Evolutionary conservation across 2,329 filamentous ascomycete species (phyloP).

Genomic region (Setomelanomma holmii): DNA sequence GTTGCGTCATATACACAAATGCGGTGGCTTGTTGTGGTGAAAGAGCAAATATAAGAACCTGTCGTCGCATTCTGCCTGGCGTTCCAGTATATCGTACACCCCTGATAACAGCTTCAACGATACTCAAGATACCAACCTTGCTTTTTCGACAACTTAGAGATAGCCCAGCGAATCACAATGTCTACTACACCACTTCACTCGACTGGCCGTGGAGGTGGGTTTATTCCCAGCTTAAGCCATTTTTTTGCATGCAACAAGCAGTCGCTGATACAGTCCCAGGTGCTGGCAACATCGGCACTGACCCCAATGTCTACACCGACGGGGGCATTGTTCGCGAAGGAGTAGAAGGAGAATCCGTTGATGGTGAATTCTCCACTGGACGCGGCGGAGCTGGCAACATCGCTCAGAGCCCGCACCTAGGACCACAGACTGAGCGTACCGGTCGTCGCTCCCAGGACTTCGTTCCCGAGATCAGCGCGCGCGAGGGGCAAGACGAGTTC

Average conservation of each 20-base stretch:
- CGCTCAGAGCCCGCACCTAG: slow-evolving; percentile 43
- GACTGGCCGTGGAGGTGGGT: slow-evolving; percentile 64
- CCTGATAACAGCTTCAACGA: slow-evolving; percentile 13
- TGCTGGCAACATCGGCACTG: slow-evolving; percentile 65
- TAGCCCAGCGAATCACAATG: slow-evolving; percentile 26
- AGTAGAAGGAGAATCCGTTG: slow-evolving; percentile 44
- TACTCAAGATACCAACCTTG: slow-evolving; percentile 10
- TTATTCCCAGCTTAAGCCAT: neutral
- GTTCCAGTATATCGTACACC: slow-evolving; percentile 11
- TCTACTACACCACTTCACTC: slow-evolving; percentile 55
- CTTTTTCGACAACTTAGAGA: slow-evolving; percentile 8
- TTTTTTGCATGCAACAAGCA: neutral
- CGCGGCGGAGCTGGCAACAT: slow-evolving; percentile 55
- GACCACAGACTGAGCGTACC: slow-evolving; percentile 26
- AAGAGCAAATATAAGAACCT: slow-evolving; percentile 44
- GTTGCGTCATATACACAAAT: slow-evolving; percentile 38
- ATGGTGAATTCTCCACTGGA: slow-evolving; percentile 51
- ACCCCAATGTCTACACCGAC: slow-evolving; percentile 56
- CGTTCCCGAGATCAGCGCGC: slow-evolving; percentile 53
- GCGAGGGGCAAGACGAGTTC: slow-evolving; percentile 52
- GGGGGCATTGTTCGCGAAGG: slow-evolving; percentile 57
- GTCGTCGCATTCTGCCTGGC: slow-evolving; percentile 13
- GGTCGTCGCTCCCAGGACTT: slow-evolving; percentile 48
- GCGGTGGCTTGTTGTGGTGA: slow-evolving; percentile 26
- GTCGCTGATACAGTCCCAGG: slow-evolving; percentile 49